Evolutionary conservation across 164 flowering plant species (phyloP).

Genomic region (Vitis rupestris): DNA sequence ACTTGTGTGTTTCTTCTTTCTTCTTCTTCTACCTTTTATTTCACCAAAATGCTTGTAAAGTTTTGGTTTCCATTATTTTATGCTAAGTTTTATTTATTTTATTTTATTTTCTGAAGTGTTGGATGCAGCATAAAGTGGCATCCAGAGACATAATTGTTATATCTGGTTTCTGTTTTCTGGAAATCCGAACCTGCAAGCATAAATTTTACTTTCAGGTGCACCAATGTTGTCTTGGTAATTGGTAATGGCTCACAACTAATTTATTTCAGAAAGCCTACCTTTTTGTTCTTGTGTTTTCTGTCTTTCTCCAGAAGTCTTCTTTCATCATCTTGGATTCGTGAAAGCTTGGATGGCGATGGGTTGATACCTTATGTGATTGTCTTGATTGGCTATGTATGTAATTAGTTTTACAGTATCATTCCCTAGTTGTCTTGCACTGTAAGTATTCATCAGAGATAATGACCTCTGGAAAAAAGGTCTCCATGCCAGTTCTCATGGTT

Average conservation of each 20-base stretch:
- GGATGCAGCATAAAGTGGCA: constrained; percentile 99
- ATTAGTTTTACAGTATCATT: not conserved
- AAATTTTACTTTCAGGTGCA: constrained; percentile 1
- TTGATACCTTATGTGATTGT: not conserved
- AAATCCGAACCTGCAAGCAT: not conserved
- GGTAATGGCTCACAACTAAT: not conserved
- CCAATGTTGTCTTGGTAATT: not conserved
- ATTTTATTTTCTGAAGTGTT: constrained; percentile 41
- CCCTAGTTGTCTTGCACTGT: too few relatives aligned
- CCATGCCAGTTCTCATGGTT: too few relatives aligned
- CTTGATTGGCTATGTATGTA: not conserved
- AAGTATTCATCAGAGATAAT: too few relatives aligned
- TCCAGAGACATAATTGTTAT: constrained; percentile 34
- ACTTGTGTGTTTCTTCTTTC: not conserved
- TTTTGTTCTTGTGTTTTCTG: not conserved
- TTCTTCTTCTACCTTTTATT: not conserved
- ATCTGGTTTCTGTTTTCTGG: constrained; percentile 4
- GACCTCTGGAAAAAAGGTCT: too few relatives aligned
- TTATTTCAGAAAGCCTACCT: not conserved
- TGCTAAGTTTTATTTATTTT: constrained; percentile 3
- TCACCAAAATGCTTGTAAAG: not conserved
- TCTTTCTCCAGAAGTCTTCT: not conserved
- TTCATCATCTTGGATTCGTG: not conserved
- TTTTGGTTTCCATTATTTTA: constrained; percentile 4
- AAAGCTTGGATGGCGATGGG: not conserved